These are phyloP conservation scores for Actinomucor elegans DNA, from an alignment of 371 early-diverging fungal genomes.

Conservation along the genomic window DNA sequence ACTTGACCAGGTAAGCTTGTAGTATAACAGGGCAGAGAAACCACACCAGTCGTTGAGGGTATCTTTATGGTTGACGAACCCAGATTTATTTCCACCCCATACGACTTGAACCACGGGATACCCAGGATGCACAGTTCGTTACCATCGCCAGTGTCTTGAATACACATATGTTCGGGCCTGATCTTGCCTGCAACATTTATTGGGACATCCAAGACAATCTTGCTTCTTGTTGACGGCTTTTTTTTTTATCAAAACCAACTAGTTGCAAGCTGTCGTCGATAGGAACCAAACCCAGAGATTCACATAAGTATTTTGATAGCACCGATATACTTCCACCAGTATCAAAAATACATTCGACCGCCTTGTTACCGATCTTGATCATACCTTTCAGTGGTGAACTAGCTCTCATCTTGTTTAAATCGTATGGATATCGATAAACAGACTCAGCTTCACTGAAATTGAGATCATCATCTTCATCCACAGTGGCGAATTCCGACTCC, in stretches of 20 bases:
- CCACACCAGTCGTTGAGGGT: slow-evolving; percentile 2
- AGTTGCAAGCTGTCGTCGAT: slow-evolving; percentile 15
- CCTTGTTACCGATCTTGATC: slow-evolving; percentile 7
- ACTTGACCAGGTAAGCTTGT: background rate
- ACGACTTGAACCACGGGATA: slow-evolving; percentile 15
- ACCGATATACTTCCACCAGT: slow-evolving; percentile 13
- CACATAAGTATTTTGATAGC: background rate
- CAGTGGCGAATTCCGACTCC: background rate
- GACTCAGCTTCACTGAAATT: slow-evolving; percentile 1
- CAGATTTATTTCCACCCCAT: slow-evolving; percentile 6
- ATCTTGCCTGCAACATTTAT: background rate
- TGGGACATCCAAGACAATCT: slow-evolving; percentile 1
- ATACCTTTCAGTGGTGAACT: slow-evolving; percentile 9
- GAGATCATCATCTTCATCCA: background rate
- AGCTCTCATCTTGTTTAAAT: background rate
- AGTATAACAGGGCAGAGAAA: background rate
- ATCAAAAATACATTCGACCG: slow-evolving; percentile 12
- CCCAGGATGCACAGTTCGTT: slow-evolving; percentile 14
- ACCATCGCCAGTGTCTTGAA: background rate
- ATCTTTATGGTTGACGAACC: background rate
- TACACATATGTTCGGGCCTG: background rate
- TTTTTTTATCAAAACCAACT: background rate
- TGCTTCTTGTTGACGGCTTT: background rate
- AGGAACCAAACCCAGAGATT: background rate
- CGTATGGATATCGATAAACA: slow-evolving; percentile 13